phyloP scores from a whole-genome alignment of 2,329 filamentous ascomycete species.

The Calonectria pauciramosa region DNA sequence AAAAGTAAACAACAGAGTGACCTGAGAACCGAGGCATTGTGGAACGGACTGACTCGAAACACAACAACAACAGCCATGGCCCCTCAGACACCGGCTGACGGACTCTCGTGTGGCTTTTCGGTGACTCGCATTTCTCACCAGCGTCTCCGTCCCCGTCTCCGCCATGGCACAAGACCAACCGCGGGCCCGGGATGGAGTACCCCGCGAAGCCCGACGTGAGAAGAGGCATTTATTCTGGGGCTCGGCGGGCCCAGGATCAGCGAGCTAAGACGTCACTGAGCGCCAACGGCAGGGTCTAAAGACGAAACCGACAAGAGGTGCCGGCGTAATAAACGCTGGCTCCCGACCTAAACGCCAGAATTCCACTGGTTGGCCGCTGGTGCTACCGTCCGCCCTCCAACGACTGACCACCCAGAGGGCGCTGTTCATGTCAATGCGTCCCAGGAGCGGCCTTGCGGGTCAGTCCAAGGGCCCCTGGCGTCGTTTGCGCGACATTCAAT shows the following conservation, averaged over 20 bases:
- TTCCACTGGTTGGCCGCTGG: conserved; percentile 38
- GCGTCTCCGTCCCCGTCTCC: background rate
- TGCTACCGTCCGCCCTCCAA: conserved; percentile 7
- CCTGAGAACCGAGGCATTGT: background rate
- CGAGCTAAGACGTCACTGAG: conserved; percentile 25
- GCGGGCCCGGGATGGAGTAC: background rate
- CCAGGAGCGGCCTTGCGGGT: conserved; percentile 21
- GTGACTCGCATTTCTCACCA: background rate
- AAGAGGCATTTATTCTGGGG: conserved; percentile 29
- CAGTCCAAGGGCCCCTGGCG: conserved; percentile 18
- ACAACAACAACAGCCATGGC: background rate
- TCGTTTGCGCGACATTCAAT: conserved; percentile 24
- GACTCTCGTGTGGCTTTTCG: background rate
- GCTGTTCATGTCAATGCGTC: conserved; percentile 29
- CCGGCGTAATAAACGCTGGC: conserved; percentile 19
- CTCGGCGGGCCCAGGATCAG: background rate
- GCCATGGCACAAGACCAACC: conserved; percentile 7
- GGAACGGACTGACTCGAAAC: background rate
- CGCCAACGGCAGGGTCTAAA: conserved; percentile 27
- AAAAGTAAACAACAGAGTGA: background rate
- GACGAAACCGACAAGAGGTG: background rate
- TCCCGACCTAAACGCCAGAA: conserved; percentile 47
- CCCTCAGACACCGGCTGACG: background rate
- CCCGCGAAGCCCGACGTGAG: conserved; percentile 9
- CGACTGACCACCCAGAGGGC: conserved; percentile 25